Evolutionary conservation across 768 basidiomycete species (phyloP), one percentile per base, ranked within the genome.

Genomic region (Mrakia gelida): DNA sequence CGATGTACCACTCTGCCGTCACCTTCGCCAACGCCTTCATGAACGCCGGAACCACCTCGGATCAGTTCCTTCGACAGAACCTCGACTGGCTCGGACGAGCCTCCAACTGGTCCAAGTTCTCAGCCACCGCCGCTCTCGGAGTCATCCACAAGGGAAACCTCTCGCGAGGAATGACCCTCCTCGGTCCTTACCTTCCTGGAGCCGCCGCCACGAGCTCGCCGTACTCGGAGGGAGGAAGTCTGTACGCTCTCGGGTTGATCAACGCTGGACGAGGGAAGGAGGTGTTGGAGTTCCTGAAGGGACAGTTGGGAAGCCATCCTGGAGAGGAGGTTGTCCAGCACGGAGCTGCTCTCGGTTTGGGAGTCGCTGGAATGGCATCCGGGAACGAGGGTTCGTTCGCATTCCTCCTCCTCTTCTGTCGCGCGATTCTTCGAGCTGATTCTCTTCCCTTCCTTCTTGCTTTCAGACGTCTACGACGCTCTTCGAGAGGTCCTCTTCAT

Each of bases 81-180:
- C 88, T 99, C 49, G 96, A 98, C 83, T 99, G 95, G 95, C 89
- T 99, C 6, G 92, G 90, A 15, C 88, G 93, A 74, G 97, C 97
- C 3, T 91, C 91, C 38, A 98, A 99, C 83, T 99, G 97, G 97
- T 93, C 94, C 41, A 99, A 98, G 83, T 99, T 98, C 86, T 93
- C 94, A 5, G 94, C 97, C 9, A 98, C 97, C 18, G 95, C 97
- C 28, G 95, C 93, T 13, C 89, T 99, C 32, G 97, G 97, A 80
- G 93, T 98, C 76, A 98, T 99, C 80, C 94, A 98, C 86, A 95
- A 96, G 83, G 97, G 97, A 62, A 95, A 95, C 84, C 92, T 94
- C 81, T 90, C 94, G 81, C 91, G 96, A 84, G 95, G 95, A 71
- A 91, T 92, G 89, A 90, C 89, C 67, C 93, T 98, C 74, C 89